Conservation (phyloP, 192 early-diverging fungal genomes). For the Linnemannia elongata region DNA sequence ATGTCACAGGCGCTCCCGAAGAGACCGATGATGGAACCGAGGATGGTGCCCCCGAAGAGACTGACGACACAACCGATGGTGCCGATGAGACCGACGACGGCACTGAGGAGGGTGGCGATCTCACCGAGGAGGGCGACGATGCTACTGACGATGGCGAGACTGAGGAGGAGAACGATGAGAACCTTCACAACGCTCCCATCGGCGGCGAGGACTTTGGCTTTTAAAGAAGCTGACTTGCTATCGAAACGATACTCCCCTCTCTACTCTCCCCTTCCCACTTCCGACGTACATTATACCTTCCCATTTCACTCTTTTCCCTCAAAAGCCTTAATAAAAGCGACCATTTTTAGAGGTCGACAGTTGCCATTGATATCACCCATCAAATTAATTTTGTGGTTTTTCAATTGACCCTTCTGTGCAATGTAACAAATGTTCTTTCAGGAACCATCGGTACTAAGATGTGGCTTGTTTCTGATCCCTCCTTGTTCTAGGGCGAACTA, state of each 20-base stretch:
- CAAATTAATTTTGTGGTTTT: background rate
- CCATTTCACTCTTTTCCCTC: too few species aligned
- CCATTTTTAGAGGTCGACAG: too few species aligned
- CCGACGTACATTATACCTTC: too few species aligned
- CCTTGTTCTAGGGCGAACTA: background rate
- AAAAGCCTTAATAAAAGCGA: too few species aligned
- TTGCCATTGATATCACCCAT: too few species aligned
- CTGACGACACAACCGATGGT: background rate
- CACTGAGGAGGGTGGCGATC: background rate
- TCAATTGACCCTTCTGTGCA: background rate
- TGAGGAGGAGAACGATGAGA: background rate
- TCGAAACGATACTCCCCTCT: too few species aligned
- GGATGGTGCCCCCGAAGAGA: background rate
- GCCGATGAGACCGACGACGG: background rate
- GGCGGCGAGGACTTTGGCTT: too few species aligned
- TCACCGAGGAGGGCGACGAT: background rate
- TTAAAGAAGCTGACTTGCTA: too few species aligned
- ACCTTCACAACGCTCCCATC: background rate
- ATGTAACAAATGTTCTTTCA: background rate
- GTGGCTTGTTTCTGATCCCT: background rate
- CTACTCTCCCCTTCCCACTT: too few species aligned
- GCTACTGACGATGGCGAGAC: background rate
- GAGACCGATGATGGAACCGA: background rate
- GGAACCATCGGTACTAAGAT: background rate
- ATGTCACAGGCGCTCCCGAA: background rate